Base-by-base conservation (phyloP, 2,329 filamentous ascomycete species). In the Aschersonia sp. region DNA sequence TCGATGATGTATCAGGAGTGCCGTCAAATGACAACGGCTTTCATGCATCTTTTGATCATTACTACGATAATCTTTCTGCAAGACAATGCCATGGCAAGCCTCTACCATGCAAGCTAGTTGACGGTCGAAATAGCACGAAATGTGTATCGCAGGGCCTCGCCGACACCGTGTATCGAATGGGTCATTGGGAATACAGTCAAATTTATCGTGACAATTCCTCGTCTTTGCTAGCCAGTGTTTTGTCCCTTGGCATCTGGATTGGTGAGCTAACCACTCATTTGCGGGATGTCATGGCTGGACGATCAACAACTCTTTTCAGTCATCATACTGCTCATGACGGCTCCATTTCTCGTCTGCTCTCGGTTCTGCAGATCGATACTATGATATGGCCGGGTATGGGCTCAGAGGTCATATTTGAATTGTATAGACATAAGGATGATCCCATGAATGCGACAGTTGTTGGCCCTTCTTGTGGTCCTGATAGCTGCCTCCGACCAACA, bases 331-430 rank as follows among this genome's bases (percentile, higher is more conserved):
- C 85, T 2, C 86, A 94, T 56, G 87, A 92, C 55, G 87, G 86
- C 3, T 82, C 78, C 4, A 58, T 89, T 6, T 79, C 81, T 9
- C 67, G 78, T 2, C 56, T 90, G 6, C 66, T 92, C 29, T 77
- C 77, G 2, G 72, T 89, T 12, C 59, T 92, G 57, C 85, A 90
- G 64, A 57, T 84, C 1, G 80, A 87, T 29, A 61, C 70, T 46
- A 90, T 90, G 85, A 79, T 87, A 1, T 90, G 85, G 85, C 85
- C 85, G 0, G 85, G 85, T 0, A 88, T 90, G 85, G 85, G 85
- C 0, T 71, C 78, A 8, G 85, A 90, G 64, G 70, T 90, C 0
- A 76, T 88, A 0, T 87, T 89, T 58, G 85, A 90, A 66, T 58
- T 89, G 32, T 88, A 80, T 56, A 67, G 63, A 55, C 70, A 67